Base-by-base conservation (phyloP, 1,284 basidiomycete genomes). In the Singerocomus inundabilis region DNA sequence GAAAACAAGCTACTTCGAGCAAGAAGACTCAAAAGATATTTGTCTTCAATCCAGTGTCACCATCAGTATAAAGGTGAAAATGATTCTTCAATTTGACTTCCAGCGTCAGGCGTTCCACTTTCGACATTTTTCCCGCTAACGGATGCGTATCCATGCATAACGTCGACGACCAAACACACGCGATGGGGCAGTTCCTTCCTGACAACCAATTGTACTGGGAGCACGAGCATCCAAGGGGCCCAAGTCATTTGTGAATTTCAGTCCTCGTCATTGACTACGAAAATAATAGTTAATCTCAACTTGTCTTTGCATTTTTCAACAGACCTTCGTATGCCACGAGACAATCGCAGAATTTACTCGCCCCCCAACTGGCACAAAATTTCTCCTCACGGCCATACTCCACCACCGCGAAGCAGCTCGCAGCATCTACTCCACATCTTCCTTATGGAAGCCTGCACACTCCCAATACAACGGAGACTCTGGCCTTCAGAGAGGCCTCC, bases 261-360 rank as follows among this genome's bases (percentile, higher is more conserved):
- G 15, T 0, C 25, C 5, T 42, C 28, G 34, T 21, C 16, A 3
- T 21, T 16, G 28, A 21, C 4, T 2, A 4, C 2, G 12, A 43
- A 40, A 34, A 31, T 18, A 25, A 40, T 29, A 21, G 11, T 34
- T 63, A 35, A 60, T 24, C 6, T 34, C 21, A 21, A 15, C n/a
- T 1, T 9, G 7, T 33, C 8, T 24, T 24, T 18, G 18, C 2
- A 2, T 29, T 49, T 25, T 7, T 15, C 21, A 11, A 36, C 28
- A 59, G 58, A 31, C 34, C 29, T 18, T 11, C 25, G 2, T 41
- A 21, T 30, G 11, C 4, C n/a, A 21, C 21, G 21, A 30, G 44
- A 32, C 43, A 35, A 9, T 12, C 28, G 6, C 34, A 44, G 28
- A 30, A 13, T 18, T 10, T 28, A 7, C 29, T 29, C 31, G 1